A percentile compares a stretch with the other conserved stretches of the same genome.
phyloP scores from a whole-genome alignment of 257 asterid species.

The Capsicum chinense region DNA sequence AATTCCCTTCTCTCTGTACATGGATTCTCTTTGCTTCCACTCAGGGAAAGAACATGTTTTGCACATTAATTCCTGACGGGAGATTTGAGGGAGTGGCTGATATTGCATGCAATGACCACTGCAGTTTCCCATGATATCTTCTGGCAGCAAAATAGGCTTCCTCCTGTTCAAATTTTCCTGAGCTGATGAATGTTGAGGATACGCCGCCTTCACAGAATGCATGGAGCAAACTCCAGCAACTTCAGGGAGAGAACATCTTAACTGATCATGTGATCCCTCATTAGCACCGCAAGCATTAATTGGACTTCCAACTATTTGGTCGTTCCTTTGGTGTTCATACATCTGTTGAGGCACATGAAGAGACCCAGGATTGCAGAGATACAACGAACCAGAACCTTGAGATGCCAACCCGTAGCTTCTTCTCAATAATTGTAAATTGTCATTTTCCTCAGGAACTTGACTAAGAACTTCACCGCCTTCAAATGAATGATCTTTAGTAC shows the following conservation, averaged over 20 bases:
- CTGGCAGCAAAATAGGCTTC: conserved; percentile 37
- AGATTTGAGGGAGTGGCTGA: conserved; percentile 47
- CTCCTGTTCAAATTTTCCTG: conserved; percentile 30
- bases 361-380: conserved; percentile 38
- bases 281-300: conserved; percentile 34
- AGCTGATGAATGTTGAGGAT: conserved; percentile 42
- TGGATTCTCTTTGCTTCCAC: conserved; percentile 38
- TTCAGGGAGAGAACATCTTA: conserved; percentile 39
- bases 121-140: conserved; percentile 34
- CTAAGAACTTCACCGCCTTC: conserved; percentile 35
- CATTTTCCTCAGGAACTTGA: conserved; percentile 34
- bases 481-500: conserved; percentile 32
- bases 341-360: conserved; percentile 41
- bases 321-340: conserved; percentile 30
- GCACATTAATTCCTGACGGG: conserved; percentile 49
- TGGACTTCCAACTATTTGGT: conserved; percentile 35
- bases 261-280: conserved; percentile 40
- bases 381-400: conserved; percentile 22
- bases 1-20: conserved; percentile 38
- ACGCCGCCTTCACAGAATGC: conserved; percentile 46
- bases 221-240: conserved; percentile 41
- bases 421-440: conserved; percentile 33
- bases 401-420: conserved; percentile 34
- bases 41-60: conserved; percentile 41
- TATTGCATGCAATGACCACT: conserved; percentile 40